A percentile compares a stretch with the other conserved stretches of the same genome.
Evolutionary conservation across 805 yeast species (phyloP).

Genomic region (Yamadazyma olivae): DNA sequence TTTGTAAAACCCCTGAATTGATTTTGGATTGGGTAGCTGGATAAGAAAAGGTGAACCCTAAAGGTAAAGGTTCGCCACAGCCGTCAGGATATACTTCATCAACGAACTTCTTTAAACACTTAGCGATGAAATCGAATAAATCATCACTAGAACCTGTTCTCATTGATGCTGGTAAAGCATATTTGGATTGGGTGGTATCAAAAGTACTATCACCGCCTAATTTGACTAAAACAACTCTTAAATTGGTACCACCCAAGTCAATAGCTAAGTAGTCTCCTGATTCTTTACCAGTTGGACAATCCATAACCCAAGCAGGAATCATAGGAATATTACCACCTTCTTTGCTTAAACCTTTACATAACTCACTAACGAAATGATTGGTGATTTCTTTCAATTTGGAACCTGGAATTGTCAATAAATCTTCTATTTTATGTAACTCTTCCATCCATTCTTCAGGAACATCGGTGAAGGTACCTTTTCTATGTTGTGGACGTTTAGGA

Average conservation of each 20-base stretch:
- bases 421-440: slow-evolving; percentile 57
- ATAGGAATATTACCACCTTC: slow-evolving; percentile 88
- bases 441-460: slow-evolving; percentile 62
- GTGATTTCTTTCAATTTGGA: slow-evolving; percentile 64
- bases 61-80: slow-evolving; percentile 56
- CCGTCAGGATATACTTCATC: slow-evolving; percentile 69
- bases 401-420: slow-evolving; percentile 58
- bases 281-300: slow-evolving; percentile 89
- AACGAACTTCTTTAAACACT: slow-evolving; percentile 68
- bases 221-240: slow-evolving; percentile 86
- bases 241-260: slow-evolving; percentile 96
- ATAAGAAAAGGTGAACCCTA: slow-evolving; percentile 94
- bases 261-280: slow-evolving; percentile 88
- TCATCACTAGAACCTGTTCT: slow-evolving; percentile 77
- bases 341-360: slow-evolving; percentile 74
- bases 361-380: slow-evolving; percentile 72
- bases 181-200: slow-evolving; percentile 84
- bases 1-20: slow-evolving; percentile 81
- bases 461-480: slow-evolving; percentile 61
- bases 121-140: slow-evolving; percentile 85
- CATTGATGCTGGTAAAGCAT: slow-evolving; percentile 69
- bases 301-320: slow-evolving; percentile 97
- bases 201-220: slow-evolving; percentile 82
- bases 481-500: slow-evolving; percentile 77
- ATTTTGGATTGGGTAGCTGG: slow-evolving; percentile 84